Evolutionary conservation across 768 basidiomycete genomes (phyloP), one percentile per base, ranked within the genome.

Genomic region (Tulasnella sp.): DNA sequence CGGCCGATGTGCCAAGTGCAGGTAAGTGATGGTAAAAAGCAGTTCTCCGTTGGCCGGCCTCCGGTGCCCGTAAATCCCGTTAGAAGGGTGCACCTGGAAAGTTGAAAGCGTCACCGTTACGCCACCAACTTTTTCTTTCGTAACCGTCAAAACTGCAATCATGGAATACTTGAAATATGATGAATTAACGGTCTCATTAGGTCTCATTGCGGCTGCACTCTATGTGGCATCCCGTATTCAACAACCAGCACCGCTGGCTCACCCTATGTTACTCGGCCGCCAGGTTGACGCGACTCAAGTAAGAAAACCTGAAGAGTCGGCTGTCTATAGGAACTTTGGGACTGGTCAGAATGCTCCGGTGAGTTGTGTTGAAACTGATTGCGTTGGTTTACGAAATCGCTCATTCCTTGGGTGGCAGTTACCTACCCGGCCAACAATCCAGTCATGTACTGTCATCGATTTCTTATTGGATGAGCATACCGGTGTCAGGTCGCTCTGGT

Each of bases 281-380:
- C 91, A 96, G 71, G 88, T 87, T 58, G 92, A 95, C 63, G 82
- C 83, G 24, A 81, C 79, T 10, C 73, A 81, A 44, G 86, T 91
- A 3, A 71, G 91, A 47, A 80, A 86, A 60, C 73, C 82, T 10
- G 72, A 75, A 6, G 84, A 92, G 67, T 90, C 86, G 59, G 86
- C 88, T 0, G 70, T 91, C 13, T 93, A 92, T 64, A 76, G 92
- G 60, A 89, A 86, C 68, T 95, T 91, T 70, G 77, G 83, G 78
- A 77, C 65, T 13, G 65, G 90, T 77, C 59, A 77, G 81, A 69
- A 89, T 80, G 65, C 64, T 51, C 58, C 41, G 47, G 57, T 65
- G 39, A 34, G 62, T 50, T 16, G 20, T 46, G 34, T 12, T 22
- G 27, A 29, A 48, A n/a, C 25, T 31, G 28, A 45, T 15, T 41